Base-by-base conservation (phyloP, 2,329 filamentous ascomycete species). In the Fusarium lateritium region DNA sequence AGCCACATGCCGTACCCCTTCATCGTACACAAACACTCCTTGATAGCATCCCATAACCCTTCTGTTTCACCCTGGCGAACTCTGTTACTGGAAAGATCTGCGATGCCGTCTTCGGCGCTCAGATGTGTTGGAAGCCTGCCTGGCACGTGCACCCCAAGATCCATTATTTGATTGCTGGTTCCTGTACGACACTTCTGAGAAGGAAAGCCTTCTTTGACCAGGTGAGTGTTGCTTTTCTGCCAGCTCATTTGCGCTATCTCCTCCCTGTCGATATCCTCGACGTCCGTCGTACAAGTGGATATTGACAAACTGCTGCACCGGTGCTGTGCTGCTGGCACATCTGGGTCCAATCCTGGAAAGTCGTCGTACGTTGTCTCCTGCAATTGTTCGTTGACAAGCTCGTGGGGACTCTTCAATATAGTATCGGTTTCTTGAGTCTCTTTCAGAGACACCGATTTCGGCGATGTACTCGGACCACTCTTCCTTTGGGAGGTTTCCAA, bases 21-120 rank as follows among this genome's bases (percentile, higher is more conserved):
- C 9, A 71, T 50, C 31, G 39, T 52, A 31, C 36, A 50, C 19
- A 28, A 31, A 28, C 62, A 58, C 34, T 71, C 56, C 22, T 57
- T 69, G 22, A 52, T 44, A 26, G 56, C 44, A n/a, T 60, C 50
- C 65, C 59, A 68, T 31, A 67, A 38, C 22, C 61, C 53, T 59
- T 40, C 59, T 13, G 14, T 42, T 42, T 45, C 15, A 57, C 24
- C 38, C 31, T 38, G 36, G 10, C 42, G 15, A 21, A 26, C n/a
- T 54, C 38, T 53, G 7, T 52, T 62, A 62, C 43, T 71, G 63
- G 61, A 78, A 79, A 24, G 76, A 77, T 56, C 65, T 65, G 47
- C 76, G 71, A 66, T 76, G 76, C 51, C 75, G 70, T 67, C 76
- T 67, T 65, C 72, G 70, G 45, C 72, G 68, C 50, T 62, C 50